Evolutionary conservation across 805 yeast species (phyloP).

Genomic region (Saturnispora zaruensis): DNA sequence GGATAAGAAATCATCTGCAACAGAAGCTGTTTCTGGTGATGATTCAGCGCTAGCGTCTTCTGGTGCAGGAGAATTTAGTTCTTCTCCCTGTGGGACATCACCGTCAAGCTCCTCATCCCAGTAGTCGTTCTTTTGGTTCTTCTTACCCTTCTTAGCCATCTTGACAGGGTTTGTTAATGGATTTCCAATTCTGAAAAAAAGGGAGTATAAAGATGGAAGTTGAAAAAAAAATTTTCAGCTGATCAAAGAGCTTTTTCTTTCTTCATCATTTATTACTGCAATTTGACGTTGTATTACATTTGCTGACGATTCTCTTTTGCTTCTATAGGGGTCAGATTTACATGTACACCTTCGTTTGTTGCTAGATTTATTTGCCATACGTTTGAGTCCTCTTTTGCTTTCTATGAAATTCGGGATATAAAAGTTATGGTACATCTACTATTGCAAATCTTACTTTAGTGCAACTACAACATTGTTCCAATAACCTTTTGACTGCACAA

Average conservation of each 20-base stretch:
- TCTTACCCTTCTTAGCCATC: conserved; percentile 42
- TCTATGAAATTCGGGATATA: conserved; percentile 4
- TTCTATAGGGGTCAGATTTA: background rate
- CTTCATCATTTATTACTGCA: conserved; percentile 1
- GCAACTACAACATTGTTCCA: background rate
- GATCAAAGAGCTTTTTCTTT: background rate
- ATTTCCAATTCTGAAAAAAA: background rate
- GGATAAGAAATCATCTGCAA: conserved; percentile 58
- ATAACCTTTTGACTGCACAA: too few relatives aligned
- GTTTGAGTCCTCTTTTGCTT: conserved; percentile 9
- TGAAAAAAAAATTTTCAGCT: background rate
- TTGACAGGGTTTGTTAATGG: background rate
- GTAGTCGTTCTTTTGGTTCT: conserved; percentile 56
- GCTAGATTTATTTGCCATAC: background rate
- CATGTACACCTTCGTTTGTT: background rate
- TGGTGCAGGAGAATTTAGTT: conserved; percentile 33
- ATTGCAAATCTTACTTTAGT: background rate
- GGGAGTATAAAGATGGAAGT: background rate
- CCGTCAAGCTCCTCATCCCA: conserved; percentile 71
- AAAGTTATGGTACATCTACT: conserved; percentile 2
- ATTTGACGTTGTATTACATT: background rate
- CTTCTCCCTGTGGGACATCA: conserved; percentile 46
- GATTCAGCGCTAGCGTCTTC: conserved; percentile 19
- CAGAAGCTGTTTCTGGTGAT: conserved; percentile 23
- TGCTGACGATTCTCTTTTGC: background rate